Evolutionary conservation across 257 asterid species (phyloP), one percentile per base, ranked within the genome.

Genomic region (Rauvolfia tetraphylla): DNA sequence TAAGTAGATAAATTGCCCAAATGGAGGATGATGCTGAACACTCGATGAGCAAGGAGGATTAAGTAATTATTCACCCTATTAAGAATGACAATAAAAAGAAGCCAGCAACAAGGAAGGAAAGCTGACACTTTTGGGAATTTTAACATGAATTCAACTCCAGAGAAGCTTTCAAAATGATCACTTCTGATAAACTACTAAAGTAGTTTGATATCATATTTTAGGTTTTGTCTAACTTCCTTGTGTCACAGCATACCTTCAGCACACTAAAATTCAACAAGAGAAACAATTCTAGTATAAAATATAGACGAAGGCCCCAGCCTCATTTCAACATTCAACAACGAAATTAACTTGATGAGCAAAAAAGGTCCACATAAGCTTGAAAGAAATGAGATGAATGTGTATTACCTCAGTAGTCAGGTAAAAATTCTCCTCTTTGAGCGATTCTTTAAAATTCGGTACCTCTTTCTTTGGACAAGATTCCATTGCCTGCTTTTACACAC

Each of bases 341-440:
- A 48, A 14, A 41, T 6, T 23, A 33, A 17, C 33, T 27, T 25
- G 25, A 42, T 36, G 31, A 74, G 44, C 34, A 66, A 22, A 53
- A 58, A 4, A 4, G 39, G 12, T 41, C 18, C 9, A 61, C n/a
- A 29, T 33, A 51, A 49, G 31, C 22, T 53, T 61, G 46, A 51
- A 34, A 12, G 67, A 63, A 51, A 38, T 31, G 31, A 46, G 7
- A 42, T 29, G 20, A 56, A 44, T 54, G 44, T 59, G 20, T 20
- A 34, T 75, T 83, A 91, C 97, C 95, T 93, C 98, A 5, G 97
- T 92, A 63, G 84, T 88, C 85, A 93, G 84, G 89, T 93, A 90
- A 72, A 90, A 89, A 75, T 90, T 92, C 74, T 93, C 96, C 84
- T 93, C 97, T 57, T 89, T 87, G 83, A 93, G 90, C 76, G 89